These are phyloP conservation scores for Termitomyces sp. DNA, from an alignment of 768 basidiomycete species.

Conservation along the genomic window DNA sequence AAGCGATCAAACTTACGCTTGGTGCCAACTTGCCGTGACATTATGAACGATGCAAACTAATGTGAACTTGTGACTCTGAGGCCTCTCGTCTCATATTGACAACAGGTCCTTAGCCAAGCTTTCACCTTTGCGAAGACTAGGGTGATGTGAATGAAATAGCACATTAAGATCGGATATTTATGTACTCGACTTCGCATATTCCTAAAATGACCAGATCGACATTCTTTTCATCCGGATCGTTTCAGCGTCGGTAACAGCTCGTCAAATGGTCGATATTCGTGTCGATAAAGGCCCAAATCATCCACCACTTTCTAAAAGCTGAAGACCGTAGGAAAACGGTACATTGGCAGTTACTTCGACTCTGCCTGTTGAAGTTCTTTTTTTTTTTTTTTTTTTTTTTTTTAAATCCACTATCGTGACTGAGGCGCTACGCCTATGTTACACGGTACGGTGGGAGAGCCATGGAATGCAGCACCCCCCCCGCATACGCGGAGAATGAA, in stretches of 20 bases:
- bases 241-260: constrained; percentile 20
- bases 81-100: constrained; percentile 30
- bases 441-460: too few species aligned
- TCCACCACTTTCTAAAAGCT: constrained; percentile 26
- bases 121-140: constrained; percentile 17
- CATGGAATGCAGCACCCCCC: too few species aligned
- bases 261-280: constrained; percentile 17
- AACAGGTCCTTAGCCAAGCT: constrained; percentile 21
- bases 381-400: too few species aligned
- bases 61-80: constrained; percentile 29
- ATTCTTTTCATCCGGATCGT: constrained; percentile 14
- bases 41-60: constrained; percentile 38
- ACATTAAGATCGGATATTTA: not conserved
- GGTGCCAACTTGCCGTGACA: constrained; percentile 14
- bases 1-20: not conserved
- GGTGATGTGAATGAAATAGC: not conserved
- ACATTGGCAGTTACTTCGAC: constrained; percentile 25
- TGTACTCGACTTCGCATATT: constrained; percentile 41
- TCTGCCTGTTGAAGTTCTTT: too few species aligned
- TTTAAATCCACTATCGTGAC: too few species aligned
- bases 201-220: constrained; percentile 35
- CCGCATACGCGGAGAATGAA: too few species aligned
- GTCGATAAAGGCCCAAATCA: constrained; percentile 23
- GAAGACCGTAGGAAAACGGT: constrained; percentile 18
- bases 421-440: too few species aligned